These are phyloP conservation scores for Xeromyces bisporus DNA, from an alignment of 495 filamentous ascomycete genomes.

Conservation along the genomic window DNA sequence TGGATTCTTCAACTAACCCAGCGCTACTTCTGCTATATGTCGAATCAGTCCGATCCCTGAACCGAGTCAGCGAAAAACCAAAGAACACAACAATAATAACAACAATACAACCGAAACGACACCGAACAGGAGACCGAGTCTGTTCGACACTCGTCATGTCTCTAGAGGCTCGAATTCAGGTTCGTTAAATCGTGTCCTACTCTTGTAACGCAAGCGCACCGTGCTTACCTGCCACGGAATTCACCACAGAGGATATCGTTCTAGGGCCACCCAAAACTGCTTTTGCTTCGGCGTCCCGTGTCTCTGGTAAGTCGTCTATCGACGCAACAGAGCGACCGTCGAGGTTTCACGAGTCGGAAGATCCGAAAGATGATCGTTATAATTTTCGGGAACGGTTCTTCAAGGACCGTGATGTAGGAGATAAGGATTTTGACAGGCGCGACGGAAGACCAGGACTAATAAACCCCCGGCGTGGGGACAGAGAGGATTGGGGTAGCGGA, in stretches of 20 bases:
- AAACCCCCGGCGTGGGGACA: constrained; percentile 31
- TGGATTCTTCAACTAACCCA: constrained; percentile 13
- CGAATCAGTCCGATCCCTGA: constrained; percentile 26
- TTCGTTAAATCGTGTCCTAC: constrained; percentile 10
- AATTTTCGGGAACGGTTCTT: constrained; percentile 39
- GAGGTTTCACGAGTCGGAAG: constrained; percentile 32
- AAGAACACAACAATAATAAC: constrained; percentile 25
- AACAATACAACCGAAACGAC: constrained; percentile 20
- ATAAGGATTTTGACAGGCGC: constrained; percentile 27
- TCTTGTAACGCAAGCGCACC: not conserved
- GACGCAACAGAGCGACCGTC: constrained; percentile 28
- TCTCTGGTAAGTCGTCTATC: constrained; percentile 34
- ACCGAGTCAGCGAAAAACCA: constrained; percentile 31
- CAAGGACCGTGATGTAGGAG: constrained; percentile 29
- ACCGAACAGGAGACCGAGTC: constrained; percentile 36
- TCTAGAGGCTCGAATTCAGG: constrained; percentile 44
- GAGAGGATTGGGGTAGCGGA: constrained; percentile 41
- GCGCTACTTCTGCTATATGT: constrained; percentile 3
- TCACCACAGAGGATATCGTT: constrained; percentile 63
- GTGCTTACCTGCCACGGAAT: not conserved
- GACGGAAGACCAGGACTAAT: constrained; percentile 20
- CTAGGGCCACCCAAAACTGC: constrained; percentile 76
- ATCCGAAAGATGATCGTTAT: constrained; percentile 40
- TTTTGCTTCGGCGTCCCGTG: constrained; percentile 67
- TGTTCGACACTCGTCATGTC: constrained; percentile 44